Percentiles rank a stretch among this genome's conserved stretches.
Conservation (phyloP, 495 filamentous ascomycete genomes). For the Aspergillus mulundensis region DNA sequence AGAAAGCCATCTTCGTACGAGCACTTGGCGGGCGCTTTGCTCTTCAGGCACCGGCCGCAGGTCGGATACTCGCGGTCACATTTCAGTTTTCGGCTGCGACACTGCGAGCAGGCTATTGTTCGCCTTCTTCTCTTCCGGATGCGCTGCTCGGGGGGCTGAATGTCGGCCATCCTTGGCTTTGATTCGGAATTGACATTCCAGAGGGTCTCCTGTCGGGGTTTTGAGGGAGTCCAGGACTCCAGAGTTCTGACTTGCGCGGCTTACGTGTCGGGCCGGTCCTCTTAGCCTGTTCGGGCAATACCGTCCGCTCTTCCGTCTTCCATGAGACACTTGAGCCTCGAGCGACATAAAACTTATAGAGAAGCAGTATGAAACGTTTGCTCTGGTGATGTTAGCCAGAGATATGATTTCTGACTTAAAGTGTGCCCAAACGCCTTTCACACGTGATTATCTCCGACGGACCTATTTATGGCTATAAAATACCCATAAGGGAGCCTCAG, state of each 20-base stretch:
- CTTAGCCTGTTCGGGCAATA: constrained; percentile 7
- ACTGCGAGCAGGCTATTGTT: constrained; percentile 46
- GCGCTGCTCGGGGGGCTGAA: constrained; percentile 12
- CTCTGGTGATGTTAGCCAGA: too few relatives aligned
- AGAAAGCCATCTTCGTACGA: constrained; percentile 46
- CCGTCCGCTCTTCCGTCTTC: neutral
- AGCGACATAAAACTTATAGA: neutral
- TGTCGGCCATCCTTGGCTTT: constrained; percentile 6
- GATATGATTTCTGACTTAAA: too few relatives aligned
- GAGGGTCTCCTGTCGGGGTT: neutral
- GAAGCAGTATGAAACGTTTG: too few relatives aligned
- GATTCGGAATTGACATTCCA: neutral
- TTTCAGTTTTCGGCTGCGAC: constrained; percentile 64
- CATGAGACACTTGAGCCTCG: neutral
- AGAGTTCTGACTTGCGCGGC: too few relatives aligned
- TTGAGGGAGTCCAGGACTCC: neutral
- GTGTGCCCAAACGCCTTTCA: too few relatives aligned
- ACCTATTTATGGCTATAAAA: too few relatives aligned
- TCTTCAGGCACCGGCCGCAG: constrained; percentile 60
- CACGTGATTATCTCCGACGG: too few relatives aligned
- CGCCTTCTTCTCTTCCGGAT: constrained; percentile 41
- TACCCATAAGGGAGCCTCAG: too few relatives aligned
- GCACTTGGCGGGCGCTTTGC: constrained; percentile 37
- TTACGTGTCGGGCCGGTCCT: constrained; percentile 6
- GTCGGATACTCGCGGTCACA: constrained; percentile 63